Evolutionary conservation across 75 land plant species (phyloP).

Genomic region (Pinus albicaulis): DNA sequence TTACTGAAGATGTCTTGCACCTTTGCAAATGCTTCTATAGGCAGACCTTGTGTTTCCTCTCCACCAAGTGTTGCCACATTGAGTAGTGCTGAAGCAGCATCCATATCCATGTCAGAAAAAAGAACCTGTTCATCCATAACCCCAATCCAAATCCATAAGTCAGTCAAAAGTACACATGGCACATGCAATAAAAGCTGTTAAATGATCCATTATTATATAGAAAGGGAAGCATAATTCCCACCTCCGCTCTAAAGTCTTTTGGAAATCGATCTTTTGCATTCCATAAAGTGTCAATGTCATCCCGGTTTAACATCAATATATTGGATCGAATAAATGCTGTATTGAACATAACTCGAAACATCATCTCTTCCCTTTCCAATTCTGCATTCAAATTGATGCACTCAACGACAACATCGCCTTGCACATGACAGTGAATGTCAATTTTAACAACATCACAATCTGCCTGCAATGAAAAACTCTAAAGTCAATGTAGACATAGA

Average conservation of each 20-base stretch:
- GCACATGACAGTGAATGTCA: constrained; percentile 61
- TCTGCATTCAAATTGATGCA: constrained; percentile 59
- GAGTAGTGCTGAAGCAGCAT: constrained; percentile 37
- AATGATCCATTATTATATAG: not conserved
- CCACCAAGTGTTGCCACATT: constrained; percentile 41
- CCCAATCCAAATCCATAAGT: not conserved
- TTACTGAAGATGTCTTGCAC: constrained; percentile 87
- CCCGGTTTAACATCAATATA: constrained; percentile 55
- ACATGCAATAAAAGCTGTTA: not conserved
- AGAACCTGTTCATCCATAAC: constrained; percentile 41
- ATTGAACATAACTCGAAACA: constrained; percentile 86
- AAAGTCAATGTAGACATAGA: not conserved
- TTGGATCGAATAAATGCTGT: constrained; percentile 75
- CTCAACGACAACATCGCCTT: constrained; percentile 84
- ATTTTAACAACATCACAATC: constrained; percentile 59
- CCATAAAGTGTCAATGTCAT: constrained; percentile 76
- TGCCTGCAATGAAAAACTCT: constrained; percentile 28
- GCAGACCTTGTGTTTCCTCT: constrained; percentile 61
- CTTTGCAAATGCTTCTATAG: constrained; percentile 89
- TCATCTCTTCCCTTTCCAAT: constrained; percentile 59
- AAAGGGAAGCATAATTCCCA: constrained; percentile 10
- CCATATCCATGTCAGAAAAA: constrained; percentile 66
- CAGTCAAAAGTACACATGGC: constrained; percentile 2
- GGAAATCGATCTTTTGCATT: constrained; percentile 71
- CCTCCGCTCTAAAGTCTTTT: constrained; percentile 75